A percentile compares a stretch with the other conserved stretches of the same genome.
These are phyloP conservation scores for Ceratobasidium sp. DNA, from an alignment of 1,284 basidiomycete species.

Conservation along the genomic window DNA sequence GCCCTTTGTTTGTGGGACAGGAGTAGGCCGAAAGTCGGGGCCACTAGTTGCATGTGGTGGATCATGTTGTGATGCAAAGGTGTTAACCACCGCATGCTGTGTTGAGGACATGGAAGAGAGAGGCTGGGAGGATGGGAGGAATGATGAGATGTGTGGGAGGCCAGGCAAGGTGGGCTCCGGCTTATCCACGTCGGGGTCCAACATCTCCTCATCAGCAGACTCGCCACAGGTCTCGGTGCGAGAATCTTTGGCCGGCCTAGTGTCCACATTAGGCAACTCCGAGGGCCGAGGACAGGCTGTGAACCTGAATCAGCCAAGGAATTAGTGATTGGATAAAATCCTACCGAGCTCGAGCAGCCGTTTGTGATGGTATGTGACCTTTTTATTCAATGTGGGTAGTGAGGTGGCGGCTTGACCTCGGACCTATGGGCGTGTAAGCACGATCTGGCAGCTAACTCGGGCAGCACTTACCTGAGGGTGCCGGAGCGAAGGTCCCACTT, in stretches of 20 bases:
- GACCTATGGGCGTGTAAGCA: background rate
- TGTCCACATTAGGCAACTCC: too few relatives aligned
- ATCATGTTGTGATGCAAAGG: background rate
- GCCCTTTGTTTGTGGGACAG: background rate
- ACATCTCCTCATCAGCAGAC: too few relatives aligned
- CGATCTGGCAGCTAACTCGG: background rate
- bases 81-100: background rate
- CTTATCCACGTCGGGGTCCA: too few relatives aligned
- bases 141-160: background rate
- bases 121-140: background rate
- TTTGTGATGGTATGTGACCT: background rate
- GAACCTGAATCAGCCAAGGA: too few relatives aligned
- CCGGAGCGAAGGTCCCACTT: background rate
- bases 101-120: background rate
- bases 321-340: background rate
- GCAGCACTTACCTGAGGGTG: background rate
- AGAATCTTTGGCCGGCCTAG: too few relatives aligned
- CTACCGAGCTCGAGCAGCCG: background rate
- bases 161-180: too few relatives aligned
- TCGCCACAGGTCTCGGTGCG: too few relatives aligned
- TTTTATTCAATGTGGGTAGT: constrained; percentile 23
- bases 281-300: too few relatives aligned
- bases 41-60: background rate
- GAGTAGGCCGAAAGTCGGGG: background rate
- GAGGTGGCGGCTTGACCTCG: constrained; percentile 8